Evolutionary conservation across 768 basidiomycete species (phyloP).

Genomic region (Trametes maxima): DNA sequence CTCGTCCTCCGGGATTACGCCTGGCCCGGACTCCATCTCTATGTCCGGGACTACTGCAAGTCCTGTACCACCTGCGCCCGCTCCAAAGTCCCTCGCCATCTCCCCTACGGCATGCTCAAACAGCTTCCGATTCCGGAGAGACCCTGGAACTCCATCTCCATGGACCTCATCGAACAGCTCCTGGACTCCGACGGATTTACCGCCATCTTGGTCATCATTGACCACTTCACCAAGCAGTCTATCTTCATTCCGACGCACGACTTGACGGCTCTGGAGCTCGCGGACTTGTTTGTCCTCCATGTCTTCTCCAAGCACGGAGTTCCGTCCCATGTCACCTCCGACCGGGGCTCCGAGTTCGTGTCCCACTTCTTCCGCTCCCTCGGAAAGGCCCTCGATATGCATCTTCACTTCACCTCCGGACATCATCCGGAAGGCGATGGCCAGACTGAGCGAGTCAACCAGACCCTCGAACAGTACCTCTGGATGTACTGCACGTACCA

Average conservation of each 20-base stretch:
- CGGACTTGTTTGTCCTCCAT: constrained; percentile 21
- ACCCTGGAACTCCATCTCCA: constrained; percentile 32
- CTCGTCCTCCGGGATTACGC: constrained; percentile 31
- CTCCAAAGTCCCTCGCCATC: constrained; percentile 26
- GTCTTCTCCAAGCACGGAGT: constrained; percentile 21
- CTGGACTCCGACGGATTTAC: constrained; percentile 22
- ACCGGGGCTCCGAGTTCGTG: constrained; percentile 18
- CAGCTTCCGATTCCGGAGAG: constrained; percentile 8
- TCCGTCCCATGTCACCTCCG: constrained; percentile 16
- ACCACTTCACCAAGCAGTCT: constrained; percentile 32
- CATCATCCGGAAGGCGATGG: constrained; percentile 40
- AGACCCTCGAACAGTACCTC: constrained; percentile 42
- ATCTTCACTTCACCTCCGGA: constrained; percentile 15
- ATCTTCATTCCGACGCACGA: constrained; percentile 31
- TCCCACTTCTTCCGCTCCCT: constrained; percentile 9
- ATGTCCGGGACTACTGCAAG: constrained; percentile 33
- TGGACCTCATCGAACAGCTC: constrained; percentile 32
- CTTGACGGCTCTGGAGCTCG: constrained; percentile 27
- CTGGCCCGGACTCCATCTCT: constrained; percentile 31
- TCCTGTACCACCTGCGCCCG: constrained; percentile 32
- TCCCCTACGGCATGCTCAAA: constrained; percentile 24
- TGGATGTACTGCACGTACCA: constrained; percentile 16
- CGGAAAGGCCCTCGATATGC: neutral
- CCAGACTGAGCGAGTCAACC: constrained; percentile 41
- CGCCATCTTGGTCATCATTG: constrained; percentile 23